Base-by-base conservation (phyloP, 371 early-diverging fungal species). In the Phascolomyces articulosus region DNA sequence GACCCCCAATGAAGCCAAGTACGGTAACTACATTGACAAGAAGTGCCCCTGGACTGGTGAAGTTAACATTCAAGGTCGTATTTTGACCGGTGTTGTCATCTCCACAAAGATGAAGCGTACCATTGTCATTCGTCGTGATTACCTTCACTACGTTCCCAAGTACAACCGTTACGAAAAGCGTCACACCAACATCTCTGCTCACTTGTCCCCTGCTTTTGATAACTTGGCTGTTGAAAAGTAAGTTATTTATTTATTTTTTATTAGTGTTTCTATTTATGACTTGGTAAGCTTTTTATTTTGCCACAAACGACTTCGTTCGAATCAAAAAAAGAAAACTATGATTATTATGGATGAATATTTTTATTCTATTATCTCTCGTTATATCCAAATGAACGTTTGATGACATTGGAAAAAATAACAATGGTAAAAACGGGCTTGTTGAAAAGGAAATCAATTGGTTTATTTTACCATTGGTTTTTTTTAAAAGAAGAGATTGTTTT, bases 141-240 rank as follows among this genome's bases (percentile, higher is more conserved):
- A 99, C 91, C 92, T 99, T 70, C 98, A 98, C 93, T 99, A 95
- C 91, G 91, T 99, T 82, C 91, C 94, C 85, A 99, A 99, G 90
- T 99, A 99, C 94, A 97, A 99, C 92, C 96, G 99, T 92, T 99
- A 98, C 87, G 99, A 99, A 90, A 99, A 99, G 95, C 94, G 99
- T 78, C 99, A 99, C 93, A 99, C 94, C 90, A 99, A 99, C 92
- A 83, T 99, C 73, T 93, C 97, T 67, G 99, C 98, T 75, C 99
- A 99, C 87, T 74, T 98, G 66, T 95, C 96, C 67, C 99, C 99
- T 67, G 93, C 94, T 81, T 99, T 99, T 90, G 90, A 98, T 69
- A 96, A 97, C 78, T 93, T 99, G 38, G 70, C 65, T 24, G 73
- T 82, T 72, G 85, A 92, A 78, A 74, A 53, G 82, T 80, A 78